Evolutionary conservation across 768 basidiomycete species (phyloP), one percentile per base, ranked within the genome.

Genomic region (Termitomyces heimii): DNA sequence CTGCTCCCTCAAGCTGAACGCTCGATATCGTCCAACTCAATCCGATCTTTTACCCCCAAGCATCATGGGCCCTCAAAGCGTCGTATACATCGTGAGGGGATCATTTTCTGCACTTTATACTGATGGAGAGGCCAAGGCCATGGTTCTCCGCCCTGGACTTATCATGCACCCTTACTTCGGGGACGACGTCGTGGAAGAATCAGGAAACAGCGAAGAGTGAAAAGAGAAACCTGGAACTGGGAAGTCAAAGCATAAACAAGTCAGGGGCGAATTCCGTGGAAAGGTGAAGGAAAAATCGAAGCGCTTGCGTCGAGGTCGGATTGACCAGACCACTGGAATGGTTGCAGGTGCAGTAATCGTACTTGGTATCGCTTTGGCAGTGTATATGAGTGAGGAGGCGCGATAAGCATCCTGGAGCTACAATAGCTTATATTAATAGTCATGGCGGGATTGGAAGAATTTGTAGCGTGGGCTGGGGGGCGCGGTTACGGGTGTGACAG

Each of bases 61-160:
- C 28, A 88, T 88, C 49, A 83, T 92, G 80, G 90, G 90, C 10
- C 88, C 87, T 0, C 83, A 88, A 63, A 91, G 88, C 64, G 87
- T 82, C 40, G 73, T 90, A 51, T 82, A 78, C 67, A 92, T 90
- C 8, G 92, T 89, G 89, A 81, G 78, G 16, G 80, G 84, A 62
- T 67, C 71, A 29, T 62, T 67, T 3, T 49, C 68, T 0, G 68
- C 70, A n/a, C 68, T 82, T 43, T 82, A 80, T 0, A 62, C 68
- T 8, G 84, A 85, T 62, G 73, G 77, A 51, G 78, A 76, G 47
- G 86, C 86, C 4, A 88, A 88, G 69, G 67, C 71, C 8, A 82
- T 86, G 77, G 82, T 87, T 20, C 65, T 68, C 4, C 70, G 73
- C 26, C 81, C 83, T 1, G 80, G 80, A 44, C 73, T 82, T 45